Percentiles rank a stretch among this genome's conserved stretches.
Evolutionary conservation across 768 basidiomycete genomes (phyloP).

Genomic region (Xerocomellus dryophilus): DNA sequence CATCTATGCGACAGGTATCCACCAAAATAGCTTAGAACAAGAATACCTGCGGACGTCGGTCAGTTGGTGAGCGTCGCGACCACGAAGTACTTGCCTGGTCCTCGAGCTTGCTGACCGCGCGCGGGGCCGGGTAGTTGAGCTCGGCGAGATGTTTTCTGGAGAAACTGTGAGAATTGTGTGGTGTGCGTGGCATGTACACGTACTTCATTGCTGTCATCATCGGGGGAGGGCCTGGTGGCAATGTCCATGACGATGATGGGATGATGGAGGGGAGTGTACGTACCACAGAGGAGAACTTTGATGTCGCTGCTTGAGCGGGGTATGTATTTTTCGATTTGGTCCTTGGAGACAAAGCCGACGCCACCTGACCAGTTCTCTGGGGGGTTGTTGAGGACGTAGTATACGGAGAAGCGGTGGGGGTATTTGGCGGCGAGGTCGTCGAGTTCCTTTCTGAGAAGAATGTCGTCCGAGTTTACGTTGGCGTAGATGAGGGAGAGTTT

Average conservation of each 20-base stretch:
- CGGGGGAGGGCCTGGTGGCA: constrained; percentile 57
- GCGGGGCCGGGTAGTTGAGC: constrained; percentile 83
- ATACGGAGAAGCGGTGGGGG: constrained; percentile 68
- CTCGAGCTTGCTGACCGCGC: constrained; percentile 87
- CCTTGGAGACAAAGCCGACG: constrained; percentile 89
- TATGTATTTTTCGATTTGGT: constrained; percentile 81
- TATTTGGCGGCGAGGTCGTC: constrained; percentile 70
- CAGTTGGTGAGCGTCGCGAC: constrained; percentile 4
- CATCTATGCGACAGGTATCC: constrained; percentile 6
- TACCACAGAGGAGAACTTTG: constrained; percentile 87
- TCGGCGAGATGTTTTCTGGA: constrained; percentile 83
- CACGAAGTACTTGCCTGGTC: constrained; percentile 58
- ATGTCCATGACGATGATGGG: background rate
- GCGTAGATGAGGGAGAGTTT: constrained; percentile 90
- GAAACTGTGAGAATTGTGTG: background rate
- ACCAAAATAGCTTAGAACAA: constrained; percentile 34
- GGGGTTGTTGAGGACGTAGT: constrained; percentile 94
- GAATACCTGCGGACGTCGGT: constrained; percentile 35
- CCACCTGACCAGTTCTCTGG: constrained; percentile 85
- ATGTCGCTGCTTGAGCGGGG: constrained; percentile 63
- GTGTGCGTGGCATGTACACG: constrained; percentile 22
- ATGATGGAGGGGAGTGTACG: constrained; percentile 32
- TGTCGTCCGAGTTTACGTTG: constrained; percentile 91
- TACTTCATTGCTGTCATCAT: constrained; percentile 81
- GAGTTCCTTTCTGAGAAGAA: constrained; percentile 85